Evolutionary conservation across 371 early-diverging fungal genomes (phyloP).

Genomic region (Lichtheimia hyalospora): DNA sequence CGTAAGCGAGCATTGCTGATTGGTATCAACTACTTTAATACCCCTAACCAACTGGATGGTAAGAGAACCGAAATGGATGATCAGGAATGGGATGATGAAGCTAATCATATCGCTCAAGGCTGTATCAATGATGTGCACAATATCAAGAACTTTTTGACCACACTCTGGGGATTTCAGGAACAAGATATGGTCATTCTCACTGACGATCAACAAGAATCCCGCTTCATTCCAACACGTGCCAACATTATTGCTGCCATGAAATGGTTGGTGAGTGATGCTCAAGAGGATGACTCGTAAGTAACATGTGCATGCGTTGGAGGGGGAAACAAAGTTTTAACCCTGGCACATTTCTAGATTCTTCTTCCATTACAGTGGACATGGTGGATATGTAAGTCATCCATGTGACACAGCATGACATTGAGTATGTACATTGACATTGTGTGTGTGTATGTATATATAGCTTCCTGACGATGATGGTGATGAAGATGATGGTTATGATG

Average conservation of each 20-base stretch:
- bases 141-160: conserved; percentile 72
- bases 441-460: conserved; percentile 6
- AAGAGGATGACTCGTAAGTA: conserved; percentile 79
- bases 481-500: conserved; percentile 78
- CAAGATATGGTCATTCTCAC: conserved; percentile 84
- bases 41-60: conserved; percentile 66
- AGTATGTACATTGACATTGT: neutral
- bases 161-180: conserved; percentile 66
- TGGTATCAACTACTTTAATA: conserved; percentile 90
- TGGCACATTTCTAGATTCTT: conserved; percentile 54
- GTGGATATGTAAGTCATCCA: conserved; percentile 50
- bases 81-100: no score
- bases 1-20: conserved; percentile 85
- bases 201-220: conserved; percentile 76
- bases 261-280: conserved; percentile 86
- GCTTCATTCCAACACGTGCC: conserved; percentile 73
- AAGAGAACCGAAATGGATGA: conserved; percentile 6
- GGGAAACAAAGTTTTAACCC: neutral
- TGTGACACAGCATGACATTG: neutral
- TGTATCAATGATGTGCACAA: conserved; percentile 94
- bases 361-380: conserved; percentile 93
- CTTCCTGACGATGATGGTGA: conserved; percentile 71
- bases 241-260: conserved; percentile 69
- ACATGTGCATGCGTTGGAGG: neutral
- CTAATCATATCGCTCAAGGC: no score